phyloP scores from a whole-genome alignment of 345 rosid species.

The Populus euphratica region DNA sequence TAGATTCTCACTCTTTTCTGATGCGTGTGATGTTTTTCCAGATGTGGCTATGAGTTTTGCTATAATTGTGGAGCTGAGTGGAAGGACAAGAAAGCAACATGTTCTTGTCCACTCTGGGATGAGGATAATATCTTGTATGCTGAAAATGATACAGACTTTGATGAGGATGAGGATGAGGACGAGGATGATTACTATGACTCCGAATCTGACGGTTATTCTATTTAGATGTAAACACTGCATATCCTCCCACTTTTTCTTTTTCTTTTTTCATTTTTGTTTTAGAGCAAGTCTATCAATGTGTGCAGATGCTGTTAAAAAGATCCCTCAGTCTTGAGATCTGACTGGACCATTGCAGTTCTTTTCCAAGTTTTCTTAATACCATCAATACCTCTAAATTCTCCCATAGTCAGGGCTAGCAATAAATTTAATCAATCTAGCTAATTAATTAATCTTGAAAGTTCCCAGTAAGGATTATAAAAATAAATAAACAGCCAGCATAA shows the following conservation, averaged over 20 bases:
- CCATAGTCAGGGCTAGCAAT: too few relatives aligned
- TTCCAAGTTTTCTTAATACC: too few relatives aligned
- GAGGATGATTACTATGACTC: not conserved
- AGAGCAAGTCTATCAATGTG: not conserved
- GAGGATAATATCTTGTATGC: constrained; percentile 26
- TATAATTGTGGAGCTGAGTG: constrained; percentile 64
- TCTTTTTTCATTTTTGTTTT: too few relatives aligned
- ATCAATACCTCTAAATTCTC: too few relatives aligned
- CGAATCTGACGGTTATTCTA: not conserved
- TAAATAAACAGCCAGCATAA: too few relatives aligned
- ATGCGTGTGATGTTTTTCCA: constrained; percentile 18
- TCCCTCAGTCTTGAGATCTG: too few relatives aligned
- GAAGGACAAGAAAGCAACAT: constrained; percentile 51
- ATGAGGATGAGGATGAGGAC: not conserved
- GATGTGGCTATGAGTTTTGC: constrained; percentile 66
- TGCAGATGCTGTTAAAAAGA: not conserved
- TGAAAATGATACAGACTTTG: not conserved
- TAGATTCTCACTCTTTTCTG: not conserved
- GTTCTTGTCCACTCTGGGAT: constrained; percentile 60
- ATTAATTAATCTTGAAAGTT: too few relatives aligned
- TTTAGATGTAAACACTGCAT: not conserved
- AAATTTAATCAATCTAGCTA: too few relatives aligned
- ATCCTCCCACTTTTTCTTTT: not conserved
- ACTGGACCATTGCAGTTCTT: too few relatives aligned
- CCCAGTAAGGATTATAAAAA: too few relatives aligned